phyloP scores from a whole-genome alignment of 2,329 filamentous ascomycete genomes.

The Colletotrichum orbiculare region DNA sequence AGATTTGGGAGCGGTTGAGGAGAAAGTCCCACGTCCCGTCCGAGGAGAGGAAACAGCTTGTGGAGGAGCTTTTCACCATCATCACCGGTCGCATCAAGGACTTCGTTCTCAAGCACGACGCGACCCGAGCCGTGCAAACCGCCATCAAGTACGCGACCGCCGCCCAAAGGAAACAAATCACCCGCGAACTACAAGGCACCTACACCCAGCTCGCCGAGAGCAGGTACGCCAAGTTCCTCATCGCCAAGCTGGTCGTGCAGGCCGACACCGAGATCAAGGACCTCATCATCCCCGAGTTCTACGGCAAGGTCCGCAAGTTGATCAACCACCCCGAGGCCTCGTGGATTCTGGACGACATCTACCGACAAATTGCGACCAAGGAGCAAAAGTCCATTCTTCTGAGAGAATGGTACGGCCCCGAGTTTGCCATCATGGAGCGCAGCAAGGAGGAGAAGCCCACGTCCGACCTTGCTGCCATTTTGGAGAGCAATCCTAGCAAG shows the following conservation, averaged over 20 bases:
- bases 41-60: conserved; percentile 87
- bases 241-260: conserved; percentile 95
- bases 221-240: conserved; percentile 96
- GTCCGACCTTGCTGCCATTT: conserved; percentile 78
- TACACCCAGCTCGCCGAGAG: conserved; percentile 91
- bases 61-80: conserved; percentile 90
- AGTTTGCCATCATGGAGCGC: conserved; percentile 83
- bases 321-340: conserved; percentile 97
- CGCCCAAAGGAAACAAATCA: conserved; percentile 87
- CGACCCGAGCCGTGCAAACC: conserved; percentile 95
- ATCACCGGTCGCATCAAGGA: conserved; percentile 92
- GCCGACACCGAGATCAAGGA: conserved; percentile 89
- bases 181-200: conserved; percentile 84
- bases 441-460: conserved; percentile 63
- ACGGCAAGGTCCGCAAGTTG: conserved; percentile 89
- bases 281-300: conserved; percentile 93
- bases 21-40: conserved; percentile 92
- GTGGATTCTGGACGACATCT: conserved; percentile 98
- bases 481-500: conserved; percentile 85
- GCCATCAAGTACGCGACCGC: conserved; percentile 94
- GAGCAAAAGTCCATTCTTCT: conserved; percentile 87
- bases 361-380: conserved; percentile 86
- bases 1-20: conserved; percentile 94
- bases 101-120: conserved; percentile 98
- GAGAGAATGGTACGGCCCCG: conserved; percentile 95